Evolutionary conservation across 495 filamentous ascomycete species (phyloP).

Genomic region (Penicillium paxilli): DNA sequence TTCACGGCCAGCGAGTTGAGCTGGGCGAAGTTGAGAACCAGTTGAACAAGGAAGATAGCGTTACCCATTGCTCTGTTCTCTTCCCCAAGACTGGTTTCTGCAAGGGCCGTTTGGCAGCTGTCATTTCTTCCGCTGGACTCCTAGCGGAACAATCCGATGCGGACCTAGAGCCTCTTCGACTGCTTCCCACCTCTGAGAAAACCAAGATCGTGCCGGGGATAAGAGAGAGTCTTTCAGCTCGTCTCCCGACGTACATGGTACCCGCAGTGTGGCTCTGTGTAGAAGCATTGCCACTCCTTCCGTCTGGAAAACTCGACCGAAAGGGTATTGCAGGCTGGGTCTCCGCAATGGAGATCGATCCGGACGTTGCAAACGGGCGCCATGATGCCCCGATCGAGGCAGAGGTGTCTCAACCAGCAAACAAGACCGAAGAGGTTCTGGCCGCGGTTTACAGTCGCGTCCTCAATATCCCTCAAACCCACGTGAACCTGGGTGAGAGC

Average conservation of each 20-base stretch:
- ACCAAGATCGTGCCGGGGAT: constrained; percentile 25
- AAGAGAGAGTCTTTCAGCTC: constrained; percentile 31
- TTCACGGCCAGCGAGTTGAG: constrained; percentile 66
- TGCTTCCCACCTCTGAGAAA: constrained; percentile 24
- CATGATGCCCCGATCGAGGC: background rate
- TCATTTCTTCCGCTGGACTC: constrained; percentile 30
- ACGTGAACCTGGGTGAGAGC: constrained; percentile 54
- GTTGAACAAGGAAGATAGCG: constrained; percentile 25
- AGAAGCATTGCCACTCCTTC: constrained; percentile 47
- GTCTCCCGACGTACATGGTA: constrained; percentile 57
- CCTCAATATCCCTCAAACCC: constrained; percentile 46
- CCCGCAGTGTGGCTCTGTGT: constrained; percentile 53
- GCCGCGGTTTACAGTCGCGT: constrained; percentile 51
- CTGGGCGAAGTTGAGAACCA: constrained; percentile 65
- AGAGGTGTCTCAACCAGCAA: constrained; percentile 22
- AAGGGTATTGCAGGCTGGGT: constrained; percentile 40
- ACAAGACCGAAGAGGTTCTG: constrained; percentile 36
- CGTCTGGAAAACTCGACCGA: constrained; percentile 55
- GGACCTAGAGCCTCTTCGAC: constrained; percentile 24
- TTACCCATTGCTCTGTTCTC: constrained; percentile 45
- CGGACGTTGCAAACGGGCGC: constrained; percentile 11
- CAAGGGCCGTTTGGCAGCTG: constrained; percentile 40
- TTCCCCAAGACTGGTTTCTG: constrained; percentile 43
- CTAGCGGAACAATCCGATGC: constrained; percentile 21
- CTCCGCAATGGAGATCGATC: constrained; percentile 30